Percentiles rank a stretch among this genome's conserved stretches.
Conservation (phyloP, 805 yeast species). For the Yamadazyma akitaensis region DNA sequence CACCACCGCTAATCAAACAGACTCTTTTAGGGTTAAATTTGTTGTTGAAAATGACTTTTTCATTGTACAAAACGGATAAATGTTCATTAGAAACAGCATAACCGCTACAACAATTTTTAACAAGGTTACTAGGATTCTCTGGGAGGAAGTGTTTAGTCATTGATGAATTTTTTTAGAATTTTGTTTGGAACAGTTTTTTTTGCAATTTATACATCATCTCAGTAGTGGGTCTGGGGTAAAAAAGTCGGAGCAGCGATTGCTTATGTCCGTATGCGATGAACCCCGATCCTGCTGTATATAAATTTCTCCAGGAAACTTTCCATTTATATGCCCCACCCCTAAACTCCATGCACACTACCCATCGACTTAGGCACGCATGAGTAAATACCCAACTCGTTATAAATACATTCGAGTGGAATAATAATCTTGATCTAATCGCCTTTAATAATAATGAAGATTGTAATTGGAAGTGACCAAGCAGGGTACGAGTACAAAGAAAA, state of each 20-base stretch:
- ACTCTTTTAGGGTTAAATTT: slow-evolving; percentile 22
- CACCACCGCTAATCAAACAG: slow-evolving; percentile 38
- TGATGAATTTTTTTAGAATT: background rate
- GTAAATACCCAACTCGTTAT: background rate
- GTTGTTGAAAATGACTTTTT: slow-evolving; percentile 37
- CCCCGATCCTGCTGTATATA: background rate
- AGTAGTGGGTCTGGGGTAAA: slow-evolving; percentile 1
- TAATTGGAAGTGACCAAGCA: slow-evolving; percentile 44
- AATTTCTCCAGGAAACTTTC: slow-evolving; percentile 6
- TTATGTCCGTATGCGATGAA: slow-evolving; percentile 1
- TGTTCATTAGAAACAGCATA: slow-evolving; percentile 35
- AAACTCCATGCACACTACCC: slow-evolving; percentile 9
- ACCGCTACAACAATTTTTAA: slow-evolving; percentile 36
- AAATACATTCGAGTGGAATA: background rate
- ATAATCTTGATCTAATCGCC: background rate
- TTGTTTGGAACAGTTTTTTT: no score
- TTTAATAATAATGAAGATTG: slow-evolving; percentile 20
- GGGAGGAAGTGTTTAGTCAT: slow-evolving; percentile 43
- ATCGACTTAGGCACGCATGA: background rate
- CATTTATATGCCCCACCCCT: slow-evolving; percentile 10
- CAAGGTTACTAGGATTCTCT: slow-evolving; percentile 29
- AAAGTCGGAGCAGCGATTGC: slow-evolving; percentile 2
- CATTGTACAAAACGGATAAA: slow-evolving; percentile 34
- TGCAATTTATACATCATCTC: background rate
- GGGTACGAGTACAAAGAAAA: slow-evolving; percentile 42